Evolutionary conservation across 257 asterid genomes (phyloP).

Genomic region (Nicotiana obtusifolia): DNA sequence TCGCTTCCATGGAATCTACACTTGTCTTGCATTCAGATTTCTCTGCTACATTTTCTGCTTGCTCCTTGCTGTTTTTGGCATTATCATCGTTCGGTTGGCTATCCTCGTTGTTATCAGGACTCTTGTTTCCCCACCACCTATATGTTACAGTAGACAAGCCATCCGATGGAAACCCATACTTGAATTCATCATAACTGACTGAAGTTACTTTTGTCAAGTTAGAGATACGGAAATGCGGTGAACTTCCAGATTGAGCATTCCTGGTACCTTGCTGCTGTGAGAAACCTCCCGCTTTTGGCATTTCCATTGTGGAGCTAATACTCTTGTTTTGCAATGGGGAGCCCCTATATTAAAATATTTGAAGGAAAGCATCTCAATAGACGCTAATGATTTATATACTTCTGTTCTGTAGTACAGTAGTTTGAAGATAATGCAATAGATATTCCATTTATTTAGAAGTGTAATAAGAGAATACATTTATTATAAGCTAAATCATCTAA

Average conservation of each 20-base stretch:
- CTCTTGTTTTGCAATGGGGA: constrained; percentile 31
- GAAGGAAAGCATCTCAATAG: background rate
- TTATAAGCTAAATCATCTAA: background rate
- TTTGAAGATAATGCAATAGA: background rate
- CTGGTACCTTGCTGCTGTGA: constrained; percentile 40
- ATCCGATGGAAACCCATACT: constrained; percentile 67
- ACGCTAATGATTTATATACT: background rate
- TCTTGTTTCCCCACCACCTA: constrained; percentile 66
- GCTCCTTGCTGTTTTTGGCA: background rate
- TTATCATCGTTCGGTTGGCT: constrained; percentile 3
- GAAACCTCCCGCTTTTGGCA: constrained; percentile 19
- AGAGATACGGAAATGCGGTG: constrained; percentile 22
- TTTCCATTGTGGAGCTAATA: constrained; percentile 23
- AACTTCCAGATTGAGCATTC: constrained; percentile 23
- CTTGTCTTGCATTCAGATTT: constrained; percentile 16
- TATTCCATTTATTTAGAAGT: background rate
- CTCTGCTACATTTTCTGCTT: background rate
- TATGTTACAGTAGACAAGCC: constrained; percentile 55
- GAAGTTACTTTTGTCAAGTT: constrained; percentile 26
- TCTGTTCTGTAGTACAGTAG: background rate
- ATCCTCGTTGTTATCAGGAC: constrained; percentile 10
- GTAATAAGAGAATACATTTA: background rate
- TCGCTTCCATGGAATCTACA: constrained; percentile 12
- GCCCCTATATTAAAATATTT: constrained; percentile 15
- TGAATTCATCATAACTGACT: constrained; percentile 48